These are phyloP conservation scores for Platismatia glauca DNA, from an alignment of 495 filamentous ascomycete species.

Conservation along the genomic window DNA sequence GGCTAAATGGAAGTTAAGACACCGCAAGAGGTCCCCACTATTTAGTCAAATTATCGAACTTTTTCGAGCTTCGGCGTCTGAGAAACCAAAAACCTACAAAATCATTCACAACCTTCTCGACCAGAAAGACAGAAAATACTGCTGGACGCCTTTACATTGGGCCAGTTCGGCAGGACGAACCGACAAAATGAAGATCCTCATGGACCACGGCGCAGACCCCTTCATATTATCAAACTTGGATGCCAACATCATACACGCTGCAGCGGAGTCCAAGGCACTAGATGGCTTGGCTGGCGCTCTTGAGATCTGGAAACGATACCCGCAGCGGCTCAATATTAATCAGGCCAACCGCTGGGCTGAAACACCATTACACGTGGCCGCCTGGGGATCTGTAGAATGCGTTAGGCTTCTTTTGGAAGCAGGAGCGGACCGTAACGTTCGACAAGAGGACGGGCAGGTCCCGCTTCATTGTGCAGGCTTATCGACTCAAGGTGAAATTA, in stretches of 20 bases:
- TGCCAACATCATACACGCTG: conserved; percentile 17
- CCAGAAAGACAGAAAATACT: conserved; percentile 15
- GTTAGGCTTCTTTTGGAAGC: conserved; percentile 10
- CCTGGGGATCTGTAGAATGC: conserved; percentile 11
- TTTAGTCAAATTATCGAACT: conserved; percentile 15
- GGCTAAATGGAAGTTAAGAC: conserved; percentile 16
- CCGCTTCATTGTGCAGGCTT: conserved; percentile 14
- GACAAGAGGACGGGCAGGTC: conserved; percentile 14
- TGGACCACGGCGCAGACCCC: conserved; percentile 15
- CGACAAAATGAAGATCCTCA: conserved; percentile 14
- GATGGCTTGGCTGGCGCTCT: conserved; percentile 10
- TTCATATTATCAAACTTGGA: conserved; percentile 16
- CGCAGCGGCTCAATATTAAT: conserved; percentile 14
- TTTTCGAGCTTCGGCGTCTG: conserved; percentile 14
- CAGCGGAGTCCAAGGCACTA: conserved; percentile 12
- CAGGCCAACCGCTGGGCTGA: conserved; percentile 15
- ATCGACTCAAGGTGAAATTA: conserved; percentile 11
- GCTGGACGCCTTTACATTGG: conserved; percentile 20
- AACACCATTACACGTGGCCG: conserved; percentile 14
- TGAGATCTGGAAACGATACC: conserved; percentile 11
- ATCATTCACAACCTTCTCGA: conserved; percentile 18
- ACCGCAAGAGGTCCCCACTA: conserved; percentile 12
- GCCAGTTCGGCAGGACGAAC: conserved; percentile 13
- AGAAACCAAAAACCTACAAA: conserved; percentile 12
- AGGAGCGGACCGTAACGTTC: conserved; percentile 12